Base-by-base conservation (phyloP, 169 alveolate species). In the Cryptosporidium sp. region DNA sequence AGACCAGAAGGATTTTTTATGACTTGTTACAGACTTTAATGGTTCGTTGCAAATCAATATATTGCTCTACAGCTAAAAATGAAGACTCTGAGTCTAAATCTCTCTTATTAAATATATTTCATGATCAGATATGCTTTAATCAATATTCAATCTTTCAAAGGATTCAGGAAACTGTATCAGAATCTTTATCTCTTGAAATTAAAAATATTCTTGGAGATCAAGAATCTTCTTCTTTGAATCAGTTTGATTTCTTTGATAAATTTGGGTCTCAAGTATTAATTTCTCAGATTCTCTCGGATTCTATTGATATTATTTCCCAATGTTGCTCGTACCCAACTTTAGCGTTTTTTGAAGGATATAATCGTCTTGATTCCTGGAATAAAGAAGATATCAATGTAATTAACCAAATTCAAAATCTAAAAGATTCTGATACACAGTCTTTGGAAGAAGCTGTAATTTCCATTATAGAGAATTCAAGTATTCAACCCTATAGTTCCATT, bases 311-410 rank as follows among this genome's bases (percentile, higher is more conserved):
- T 21, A 80, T 80, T 41, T 37, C 89, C 0, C 89, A 80, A 65
- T 80, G 89, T 45, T 80, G 89, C n/a, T 80, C 80, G 2, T 80
- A 80, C 37, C 89, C 89, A 33, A 45, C 70, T 31, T 31, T 80
- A 21, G 89, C 89, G 9, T 65, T 67, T 62, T 65, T 80, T 37
- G 89, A 80, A 39, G 69, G 75, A 31, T 80, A 80, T 48, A 62
- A 65, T 21, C 45, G 75, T 3, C 58, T 80, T 26, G 41, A 50
- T 18, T 65, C 26, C 9, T 80, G 89, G 89, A 43, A 1, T 1
- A 33, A 21, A 61, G 71, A 37, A n/a, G 23, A 31, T 14, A 29
- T 31, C 3, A 41, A 80, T 18, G 6, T 65, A n/a, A 48, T 4
- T 18, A 16, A 45, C 3, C 31, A 6, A 45, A 65, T 33, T 29